Evolutionary conservation across 495 filamentous ascomycete genomes (phyloP).

Genomic region (Lasiosphaeria ovina): DNA sequence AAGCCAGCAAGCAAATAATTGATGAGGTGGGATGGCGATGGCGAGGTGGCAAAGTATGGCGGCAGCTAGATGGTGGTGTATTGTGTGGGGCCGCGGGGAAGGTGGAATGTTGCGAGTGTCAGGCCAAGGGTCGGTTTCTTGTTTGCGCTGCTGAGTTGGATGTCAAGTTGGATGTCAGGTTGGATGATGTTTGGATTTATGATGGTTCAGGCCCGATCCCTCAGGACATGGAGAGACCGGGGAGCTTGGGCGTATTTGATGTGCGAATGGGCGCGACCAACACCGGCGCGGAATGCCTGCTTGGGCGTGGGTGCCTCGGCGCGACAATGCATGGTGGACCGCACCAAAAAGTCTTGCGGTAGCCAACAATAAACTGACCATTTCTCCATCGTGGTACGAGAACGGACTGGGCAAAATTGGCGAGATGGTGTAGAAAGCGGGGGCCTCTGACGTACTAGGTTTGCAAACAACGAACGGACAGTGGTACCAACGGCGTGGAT

Average conservation of each 20-base stretch:
- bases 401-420: neutral
- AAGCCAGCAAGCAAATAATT: too few relatives aligned
- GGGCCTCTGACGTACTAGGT: too few relatives aligned
- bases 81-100: neutral
- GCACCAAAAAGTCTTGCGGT: neutral
- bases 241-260: conserved; percentile 1
- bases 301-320: neutral
- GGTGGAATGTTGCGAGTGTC: neutral
- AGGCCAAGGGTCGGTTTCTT: neutral
- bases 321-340: neutral
- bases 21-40: too few relatives aligned
- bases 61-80: too few relatives aligned
- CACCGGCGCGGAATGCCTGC: neutral
- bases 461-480: too few relatives aligned
- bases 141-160: neutral
- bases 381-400: neutral
- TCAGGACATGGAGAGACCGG: neutral
- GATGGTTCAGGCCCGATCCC: neutral
- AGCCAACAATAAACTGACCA: neutral
- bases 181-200: neutral
- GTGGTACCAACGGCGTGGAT: too few relatives aligned
- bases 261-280: neutral
- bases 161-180: neutral
- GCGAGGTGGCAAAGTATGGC: too few relatives aligned
- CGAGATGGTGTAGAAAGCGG: neutral